Evolutionary conservation across 2,329 filamentous ascomycete genomes (phyloP), one percentile per base, ranked within the genome.

Genomic region (Fusarium anthophilum): DNA sequence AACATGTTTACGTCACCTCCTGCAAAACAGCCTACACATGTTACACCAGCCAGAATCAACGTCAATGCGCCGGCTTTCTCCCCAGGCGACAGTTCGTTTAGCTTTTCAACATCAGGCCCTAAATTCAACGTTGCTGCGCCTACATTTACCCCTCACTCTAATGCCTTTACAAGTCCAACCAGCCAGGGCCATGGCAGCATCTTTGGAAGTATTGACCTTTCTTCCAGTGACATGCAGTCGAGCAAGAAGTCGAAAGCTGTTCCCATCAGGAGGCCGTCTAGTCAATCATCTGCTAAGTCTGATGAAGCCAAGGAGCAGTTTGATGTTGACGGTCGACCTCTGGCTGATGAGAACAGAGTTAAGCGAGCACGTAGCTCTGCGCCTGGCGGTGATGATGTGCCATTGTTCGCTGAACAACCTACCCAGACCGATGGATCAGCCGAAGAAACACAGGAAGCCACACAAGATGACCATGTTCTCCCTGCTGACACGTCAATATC

Each of bases 201-300:
- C 76, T 94, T 95, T 80, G 88, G 90, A 55, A 91, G 91, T 47
- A 92, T 95, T 74, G 89, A 90, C 71, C 83, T 93, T 38, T 89
- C 86, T 62, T 82, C 87, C 38, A 86, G 88, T 20, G 91, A 94
- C 28, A 87, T 91, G 35, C 93, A 93, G 77, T 88, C 91, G 12
- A 81, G 84, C 2, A 94, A 93, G 83, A 91, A 90, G 76, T 94
- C 92, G 9, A 98, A 96, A 83, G 94, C 94, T 15, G 89, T 98
- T 62, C 93, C 95, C 0, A 97, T 98, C 71, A 83, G 96, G 15
- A 87, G 87, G 44, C 93, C 93, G 3, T 86, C 90, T 65, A 91
- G 86, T 76, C 83, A 72, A 84, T 86, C 74, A 81, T 84, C 71
- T 63, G 82, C 81, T 5, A 80, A 82, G 22, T 79, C 81, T 3